Conservation (phyloP, 352 stramenopile species). For the Phytophthora podocarpi region DNA sequence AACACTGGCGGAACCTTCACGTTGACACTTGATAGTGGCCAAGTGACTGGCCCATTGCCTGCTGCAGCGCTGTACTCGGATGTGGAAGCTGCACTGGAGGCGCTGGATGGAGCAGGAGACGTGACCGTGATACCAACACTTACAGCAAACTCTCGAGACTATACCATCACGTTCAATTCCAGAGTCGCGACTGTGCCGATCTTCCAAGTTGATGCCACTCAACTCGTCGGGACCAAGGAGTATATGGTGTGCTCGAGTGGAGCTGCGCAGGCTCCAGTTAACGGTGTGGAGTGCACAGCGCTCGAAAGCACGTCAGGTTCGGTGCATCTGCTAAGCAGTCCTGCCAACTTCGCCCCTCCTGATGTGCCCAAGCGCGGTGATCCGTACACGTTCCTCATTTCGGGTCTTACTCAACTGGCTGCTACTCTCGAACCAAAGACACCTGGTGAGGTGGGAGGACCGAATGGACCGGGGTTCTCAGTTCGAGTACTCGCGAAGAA, state of each 20-base stretch:
- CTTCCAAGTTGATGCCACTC: conserved; percentile 41
- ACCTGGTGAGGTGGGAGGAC: conserved; percentile 39
- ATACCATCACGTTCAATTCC: conserved; percentile 65
- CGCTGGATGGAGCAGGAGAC: conserved; percentile 75
- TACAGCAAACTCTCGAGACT: conserved; percentile 40
- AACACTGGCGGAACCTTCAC: conserved; percentile 88
- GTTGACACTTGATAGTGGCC: conserved; percentile 53
- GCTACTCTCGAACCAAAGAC: conserved; percentile 31
- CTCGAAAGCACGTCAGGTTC: conserved; percentile 51
- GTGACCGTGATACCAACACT: conserved; percentile 66
- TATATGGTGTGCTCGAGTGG: conserved; percentile 65
- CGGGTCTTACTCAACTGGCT: conserved; percentile 47
- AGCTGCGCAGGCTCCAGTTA: conserved; percentile 16
- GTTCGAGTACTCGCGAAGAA: conserved; percentile 73
- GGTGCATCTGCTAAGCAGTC: conserved; percentile 34
- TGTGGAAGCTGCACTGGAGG: conserved; percentile 81
- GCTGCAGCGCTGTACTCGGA: conserved; percentile 67
- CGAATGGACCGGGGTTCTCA: conserved; percentile 53
- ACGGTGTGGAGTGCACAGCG: conserved; percentile 48
- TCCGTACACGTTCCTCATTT: conserved; percentile 64
- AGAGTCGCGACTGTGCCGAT: conserved; percentile 35
- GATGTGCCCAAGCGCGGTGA: conserved; percentile 44
- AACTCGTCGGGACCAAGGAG: conserved; percentile 41
- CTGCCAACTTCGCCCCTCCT: conserved; percentile 47
- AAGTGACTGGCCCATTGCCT: conserved; percentile 59